These are phyloP conservation scores for Pseudocercospora macadamiae DNA, from an alignment of 2,329 filamentous ascomycete species.

Conservation along the genomic window DNA sequence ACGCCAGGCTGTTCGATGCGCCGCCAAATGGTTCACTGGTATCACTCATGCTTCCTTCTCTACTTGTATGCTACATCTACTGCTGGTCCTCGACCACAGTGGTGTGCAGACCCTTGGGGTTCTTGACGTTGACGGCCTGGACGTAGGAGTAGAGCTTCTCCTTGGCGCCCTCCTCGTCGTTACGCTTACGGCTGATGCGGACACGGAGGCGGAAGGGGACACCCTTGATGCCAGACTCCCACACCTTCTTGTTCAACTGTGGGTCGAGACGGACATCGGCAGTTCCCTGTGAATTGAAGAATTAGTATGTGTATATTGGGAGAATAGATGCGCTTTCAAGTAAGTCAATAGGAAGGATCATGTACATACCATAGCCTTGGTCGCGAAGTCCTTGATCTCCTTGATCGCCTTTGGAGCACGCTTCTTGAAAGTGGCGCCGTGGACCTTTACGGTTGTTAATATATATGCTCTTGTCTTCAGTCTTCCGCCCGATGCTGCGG, in stretches of 20 bases:
- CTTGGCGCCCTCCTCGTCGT: constrained; percentile 99
- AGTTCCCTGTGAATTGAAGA: constrained; percentile 71
- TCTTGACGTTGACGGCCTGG: constrained; percentile 99
- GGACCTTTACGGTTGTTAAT: constrained; percentile 66
- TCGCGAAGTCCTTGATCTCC: constrained; percentile 96
- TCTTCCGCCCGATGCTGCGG: constrained; percentile 65
- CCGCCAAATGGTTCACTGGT: not conserved
- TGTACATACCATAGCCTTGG: constrained; percentile 87
- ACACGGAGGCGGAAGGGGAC: constrained; percentile 96
- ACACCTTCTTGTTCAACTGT: constrained; percentile 99
- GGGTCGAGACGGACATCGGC: constrained; percentile 96
- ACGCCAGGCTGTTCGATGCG: constrained; percentile 5
- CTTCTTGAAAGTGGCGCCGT: constrained; percentile 99
- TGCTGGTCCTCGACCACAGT: constrained; percentile 73
- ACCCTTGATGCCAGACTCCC: constrained; percentile 98
- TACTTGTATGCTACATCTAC: constrained; percentile 7
- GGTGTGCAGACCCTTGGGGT: constrained; percentile 96
- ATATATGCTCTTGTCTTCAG: constrained; percentile 52
- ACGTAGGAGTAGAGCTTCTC: constrained; percentile 99
- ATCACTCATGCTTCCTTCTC: not conserved
- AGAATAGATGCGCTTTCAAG: too few species aligned
- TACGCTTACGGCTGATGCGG: constrained; percentile 99
- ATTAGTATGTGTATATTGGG: too few species aligned
- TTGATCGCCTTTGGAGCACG: constrained; percentile 97
- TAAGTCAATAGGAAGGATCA: not conserved